Evolutionary conservation across 768 basidiomycete genomes (phyloP), one percentile per base, ranked within the genome.

Genomic region (Tulasnella sp.): DNA sequence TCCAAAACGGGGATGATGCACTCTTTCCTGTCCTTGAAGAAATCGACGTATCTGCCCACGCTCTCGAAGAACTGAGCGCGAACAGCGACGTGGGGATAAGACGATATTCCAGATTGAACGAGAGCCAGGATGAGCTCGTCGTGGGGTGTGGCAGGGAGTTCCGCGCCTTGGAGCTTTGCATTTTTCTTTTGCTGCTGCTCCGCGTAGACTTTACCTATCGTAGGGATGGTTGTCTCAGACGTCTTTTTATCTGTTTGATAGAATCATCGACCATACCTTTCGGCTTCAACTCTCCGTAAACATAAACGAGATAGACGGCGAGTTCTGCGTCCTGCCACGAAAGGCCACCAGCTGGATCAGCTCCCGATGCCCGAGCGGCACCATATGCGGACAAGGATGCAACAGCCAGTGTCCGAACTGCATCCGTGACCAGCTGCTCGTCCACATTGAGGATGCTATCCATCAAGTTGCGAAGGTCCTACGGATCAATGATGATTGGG

Each of bases 281-380:
- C 85, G 77, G 80, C 81, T 84, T 83, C 83, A 97, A 91, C 85
- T 98, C 96, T 64, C 97, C 97, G 83, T 95, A 99, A 46, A 97
- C 94, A 84, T 92, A 98, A 14, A 98, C 92, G 37, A 99, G 89
- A 85, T 96, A 96, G n/a, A 97, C 88, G 0, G 95, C 96, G 28
- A 99, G 89, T 85, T 99, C 98, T 3, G 94, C 95, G 82, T 97
- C 93, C 83, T 96, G 92, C 98, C 98, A 99, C 81, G 93, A 90
- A 48, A 98, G 86, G 24, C 88, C 84, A 22, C 42, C 64, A 54
- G 72, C 41, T 44, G 41, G 44, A 24, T 20, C 28, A 0, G 90
- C 85, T 0, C 93, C 91, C 81, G 87, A 92, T 24, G 64, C 46
- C 7, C 72, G 28, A 24, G 72, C 44, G 1, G 40, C 42, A 76